Percentiles rank a stretch among this genome's conserved stretches.
Conservation (phyloP, 768 basidiomycete genomes). For the Lactarius trivialis region DNA sequence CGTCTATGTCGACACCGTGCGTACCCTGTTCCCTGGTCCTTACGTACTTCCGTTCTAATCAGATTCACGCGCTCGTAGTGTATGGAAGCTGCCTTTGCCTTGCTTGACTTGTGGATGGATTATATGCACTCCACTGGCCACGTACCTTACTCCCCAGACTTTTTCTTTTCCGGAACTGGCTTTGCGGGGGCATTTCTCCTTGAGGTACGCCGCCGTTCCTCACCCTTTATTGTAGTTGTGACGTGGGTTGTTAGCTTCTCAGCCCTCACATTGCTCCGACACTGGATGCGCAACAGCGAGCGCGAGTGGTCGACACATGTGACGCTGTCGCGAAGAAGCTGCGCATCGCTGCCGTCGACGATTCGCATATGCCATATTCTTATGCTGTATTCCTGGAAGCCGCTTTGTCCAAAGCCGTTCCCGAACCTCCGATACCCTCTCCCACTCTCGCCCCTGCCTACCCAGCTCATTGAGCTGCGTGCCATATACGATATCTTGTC, state of each 20-base stretch:
- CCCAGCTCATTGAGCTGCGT: neutral
- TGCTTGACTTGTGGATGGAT: constrained; percentile 19
- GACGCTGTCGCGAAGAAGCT: neutral
- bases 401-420: constrained; percentile 6
- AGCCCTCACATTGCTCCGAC: constrained; percentile 15
- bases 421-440: constrained; percentile 14
- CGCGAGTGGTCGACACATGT: neutral
- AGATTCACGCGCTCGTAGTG: constrained; percentile 1
- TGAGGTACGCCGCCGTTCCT: constrained; percentile 9
- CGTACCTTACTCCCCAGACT: constrained; percentile 19
- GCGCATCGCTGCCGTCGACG: constrained; percentile 11
- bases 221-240: neutral
- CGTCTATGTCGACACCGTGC: constrained; percentile 10
- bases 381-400: constrained; percentile 19
- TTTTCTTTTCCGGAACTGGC: constrained; percentile 23
- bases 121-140: constrained; percentile 14
- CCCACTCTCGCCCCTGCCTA: constrained; percentile 42
- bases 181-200: constrained; percentile 22
- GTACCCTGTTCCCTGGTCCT: neutral
- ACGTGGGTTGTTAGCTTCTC: constrained; percentile 11
- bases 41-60: neutral
- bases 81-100: constrained; percentile 12
- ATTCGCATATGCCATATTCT: constrained; percentile 10
- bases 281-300: constrained; percentile 6
- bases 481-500: neutral